Evolutionary conservation across 129 eudicot genomes (phyloP), one percentile per base, ranked within the genome.

Genomic region (Gnaphalium uliginosum): DNA sequence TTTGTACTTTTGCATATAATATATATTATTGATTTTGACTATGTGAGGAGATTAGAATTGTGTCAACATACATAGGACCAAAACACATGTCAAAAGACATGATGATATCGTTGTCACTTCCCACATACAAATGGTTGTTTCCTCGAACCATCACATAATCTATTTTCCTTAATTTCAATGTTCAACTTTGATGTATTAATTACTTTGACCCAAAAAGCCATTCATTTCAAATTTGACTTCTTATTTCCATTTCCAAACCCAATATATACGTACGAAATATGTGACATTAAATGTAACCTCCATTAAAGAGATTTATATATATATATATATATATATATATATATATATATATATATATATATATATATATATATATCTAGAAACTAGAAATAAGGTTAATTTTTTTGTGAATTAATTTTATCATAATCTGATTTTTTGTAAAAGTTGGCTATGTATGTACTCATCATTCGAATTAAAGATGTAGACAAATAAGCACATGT

Each of bases 1-100:
- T 35, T 35, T 35, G 2, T 35, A 35, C 1, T 35, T 35, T 35
- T 35, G 43, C 43, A 35, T 19, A 6, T 35, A 53, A 53, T 6
- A 33, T 76, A 53, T 24, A 18, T n/a, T 54, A 56, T 67, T 37
- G 11, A 10, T 25, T 77, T 27, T 75, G 63, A 69, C 51, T 27
- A 57, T 25, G 58, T 25, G 14, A 0, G 13, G 26, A 27, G 0
- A 27, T 58, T 27, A 17, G 24, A 69, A 19, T n/a, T n/a, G 6
- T n/a, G 66, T 78, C 66, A 71, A 61, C 25, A 71, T 63, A 29
- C 10, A 71, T 62, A 71, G 6, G 73, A 71, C 77, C 78, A 79
- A 79, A 79, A 79, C 63, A 71, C 41, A 71, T 46, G 73, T 79
- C 82, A 79, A 71, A 71, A 60, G 77, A 75, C 72, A 71, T 64